Evolutionary conservation across 2,329 filamentous ascomycete genomes (phyloP).

Genomic region (Penicillium frequentans): DNA sequence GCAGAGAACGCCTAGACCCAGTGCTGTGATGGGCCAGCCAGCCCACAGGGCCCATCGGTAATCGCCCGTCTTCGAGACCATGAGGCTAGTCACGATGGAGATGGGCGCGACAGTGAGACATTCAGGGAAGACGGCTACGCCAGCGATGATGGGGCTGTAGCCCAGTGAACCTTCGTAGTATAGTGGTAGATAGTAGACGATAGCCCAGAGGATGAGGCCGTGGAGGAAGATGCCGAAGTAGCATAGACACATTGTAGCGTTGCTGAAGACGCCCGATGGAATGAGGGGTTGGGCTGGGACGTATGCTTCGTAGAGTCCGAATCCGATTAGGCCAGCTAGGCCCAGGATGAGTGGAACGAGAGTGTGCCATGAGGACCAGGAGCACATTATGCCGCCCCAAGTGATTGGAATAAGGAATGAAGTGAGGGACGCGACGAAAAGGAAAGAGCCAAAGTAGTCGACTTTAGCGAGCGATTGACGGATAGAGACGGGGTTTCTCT

Average conservation of each 20-base stretch:
- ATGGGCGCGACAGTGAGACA: constrained; percentile 63
- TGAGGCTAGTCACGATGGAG: constrained; percentile 50
- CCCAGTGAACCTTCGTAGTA: constrained; percentile 47
- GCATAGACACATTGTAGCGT: constrained; percentile 37
- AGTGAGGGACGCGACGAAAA: constrained; percentile 29
- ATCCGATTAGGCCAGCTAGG: constrained; percentile 21
- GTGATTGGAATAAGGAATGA: constrained; percentile 33
- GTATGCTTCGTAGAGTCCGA: constrained; percentile 18
- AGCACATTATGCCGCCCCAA: constrained; percentile 30
- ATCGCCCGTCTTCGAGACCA: constrained; percentile 53
- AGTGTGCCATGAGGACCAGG: constrained; percentile 32
- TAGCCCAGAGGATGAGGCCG: constrained; percentile 36
- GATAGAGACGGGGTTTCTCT: not conserved
- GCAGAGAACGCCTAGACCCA: constrained; percentile 54
- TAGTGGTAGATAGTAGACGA: constrained; percentile 52
- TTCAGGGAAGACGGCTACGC: constrained; percentile 58
- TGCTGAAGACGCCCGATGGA: constrained; percentile 46
- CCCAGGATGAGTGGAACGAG: constrained; percentile 32
- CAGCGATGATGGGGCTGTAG: constrained; percentile 53
- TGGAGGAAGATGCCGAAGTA: constrained; percentile 43
- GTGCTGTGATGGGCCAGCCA: constrained; percentile 60
- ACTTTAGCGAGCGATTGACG: constrained; percentile 15
- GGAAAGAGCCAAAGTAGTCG: constrained; percentile 30
- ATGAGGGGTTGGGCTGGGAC: constrained; percentile 29
- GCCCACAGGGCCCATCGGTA: constrained; percentile 61